Evolutionary conservation across 106 monocot species (phyloP).

Genomic region (Platanthera guangdongensis): DNA sequence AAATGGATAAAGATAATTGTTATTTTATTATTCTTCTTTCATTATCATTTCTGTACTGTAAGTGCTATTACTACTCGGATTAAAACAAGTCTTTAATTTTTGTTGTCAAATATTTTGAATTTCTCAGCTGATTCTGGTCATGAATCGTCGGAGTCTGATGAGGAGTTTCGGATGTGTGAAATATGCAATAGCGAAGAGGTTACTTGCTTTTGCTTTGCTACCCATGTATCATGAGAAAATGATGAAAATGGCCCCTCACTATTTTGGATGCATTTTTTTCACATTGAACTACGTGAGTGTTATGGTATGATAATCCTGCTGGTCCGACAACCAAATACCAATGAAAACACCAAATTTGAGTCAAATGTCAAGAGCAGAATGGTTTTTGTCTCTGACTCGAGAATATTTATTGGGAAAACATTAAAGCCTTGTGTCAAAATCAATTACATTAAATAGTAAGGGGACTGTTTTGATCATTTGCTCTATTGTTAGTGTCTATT

Average conservation of each 20-base stretch:
- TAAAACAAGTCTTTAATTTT: background rate
- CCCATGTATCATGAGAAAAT: slow-evolving; percentile 3
- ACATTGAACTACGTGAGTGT: too few relatives aligned
- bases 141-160: slow-evolving; percentile 81
- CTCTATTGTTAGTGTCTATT: background rate
- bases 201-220: slow-evolving; percentile 10
- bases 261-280: too few relatives aligned
- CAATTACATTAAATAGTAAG: too few relatives aligned
- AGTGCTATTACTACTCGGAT: background rate
- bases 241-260: too few relatives aligned
- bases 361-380: too few relatives aligned
- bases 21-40: too few relatives aligned
- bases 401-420: too few relatives aligned
- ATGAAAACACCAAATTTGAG: too few relatives aligned
- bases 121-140: slow-evolving; percentile 76
- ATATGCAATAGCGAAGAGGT: slow-evolving; percentile 90
- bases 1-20: background rate
- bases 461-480: too few relatives aligned
- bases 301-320: too few relatives aligned
- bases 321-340: too few relatives aligned
- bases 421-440: too few relatives aligned
- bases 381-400: background rate
- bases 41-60: background rate
- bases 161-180: slow-evolving; percentile 96
- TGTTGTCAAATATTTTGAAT: slow-evolving; percentile 8